Evolutionary conservation across 352 stramenopile genomes (phyloP).

Genomic region (Pythium grandisporangium): DNA sequence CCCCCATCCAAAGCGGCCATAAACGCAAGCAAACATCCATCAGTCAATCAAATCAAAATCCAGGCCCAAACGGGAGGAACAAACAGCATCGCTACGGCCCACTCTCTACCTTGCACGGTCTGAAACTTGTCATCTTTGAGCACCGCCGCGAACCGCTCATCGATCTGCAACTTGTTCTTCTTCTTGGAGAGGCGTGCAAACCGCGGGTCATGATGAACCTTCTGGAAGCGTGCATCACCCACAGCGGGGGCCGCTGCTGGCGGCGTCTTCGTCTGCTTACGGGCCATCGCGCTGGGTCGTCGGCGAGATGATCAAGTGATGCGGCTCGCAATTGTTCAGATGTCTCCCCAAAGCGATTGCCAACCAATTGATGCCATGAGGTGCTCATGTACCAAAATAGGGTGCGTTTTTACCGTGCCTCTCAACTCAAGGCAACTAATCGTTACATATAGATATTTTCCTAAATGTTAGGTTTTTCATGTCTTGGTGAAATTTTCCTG

Average conservation of each 20-base stretch:
- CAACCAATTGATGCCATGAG: too few species aligned
- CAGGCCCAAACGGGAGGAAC: too few species aligned
- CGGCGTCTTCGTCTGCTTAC: background rate
- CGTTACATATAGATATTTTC: too few species aligned
- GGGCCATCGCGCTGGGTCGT: background rate
- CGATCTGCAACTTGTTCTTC: conserved; percentile 79
- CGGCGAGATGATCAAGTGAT: too few species aligned
- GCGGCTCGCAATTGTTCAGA: too few species aligned
- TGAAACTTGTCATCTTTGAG: conserved; percentile 77
- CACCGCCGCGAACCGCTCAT: conserved; percentile 61
- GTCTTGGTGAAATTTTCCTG: too few species aligned
- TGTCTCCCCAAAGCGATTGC: too few species aligned
- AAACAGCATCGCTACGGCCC: background rate
- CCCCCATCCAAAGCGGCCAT: too few species aligned
- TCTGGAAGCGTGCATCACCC: conserved; percentile 71
- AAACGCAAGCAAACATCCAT: background rate
- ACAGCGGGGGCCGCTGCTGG: conserved; percentile 19
- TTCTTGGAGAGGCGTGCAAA: conserved; percentile 73
- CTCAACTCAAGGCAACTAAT: too few species aligned
- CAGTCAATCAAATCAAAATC: background rate
- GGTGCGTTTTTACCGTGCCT: too few species aligned
- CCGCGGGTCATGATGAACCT: conserved; percentile 81
- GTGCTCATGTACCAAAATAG: too few species aligned
- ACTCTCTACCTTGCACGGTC: conserved; percentile 32
- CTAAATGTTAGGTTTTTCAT: too few species aligned